phyloP scores from a whole-genome alignment of 2,329 filamentous ascomycete species.

The Fusarium floridanum region DNA sequence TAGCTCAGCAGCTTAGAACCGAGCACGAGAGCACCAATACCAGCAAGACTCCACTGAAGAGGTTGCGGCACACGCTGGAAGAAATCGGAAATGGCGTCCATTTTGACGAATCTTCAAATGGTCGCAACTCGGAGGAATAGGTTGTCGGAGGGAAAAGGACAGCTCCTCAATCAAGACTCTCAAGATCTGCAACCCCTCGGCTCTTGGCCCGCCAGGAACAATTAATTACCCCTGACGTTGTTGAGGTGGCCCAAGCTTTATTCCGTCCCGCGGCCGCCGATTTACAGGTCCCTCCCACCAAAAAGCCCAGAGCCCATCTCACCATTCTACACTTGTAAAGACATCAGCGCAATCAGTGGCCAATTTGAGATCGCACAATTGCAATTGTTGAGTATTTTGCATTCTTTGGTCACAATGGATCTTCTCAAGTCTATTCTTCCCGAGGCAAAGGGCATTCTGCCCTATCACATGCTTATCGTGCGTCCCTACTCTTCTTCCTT shows the following conservation, averaged over 20 bases:
- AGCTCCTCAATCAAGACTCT: conserved; percentile 6
- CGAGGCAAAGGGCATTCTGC: conserved; percentile 65
- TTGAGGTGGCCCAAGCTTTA: conserved; percentile 49
- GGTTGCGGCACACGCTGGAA: conserved; percentile 57
- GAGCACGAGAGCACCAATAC: conserved; percentile 71
- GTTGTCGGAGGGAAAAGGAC: background rate
- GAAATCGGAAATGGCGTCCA: conserved; percentile 47
- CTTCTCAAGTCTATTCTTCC: conserved; percentile 60
- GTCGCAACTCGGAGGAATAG: background rate
- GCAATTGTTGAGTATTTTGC: conserved; percentile 22
- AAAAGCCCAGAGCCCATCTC: conserved; percentile 22
- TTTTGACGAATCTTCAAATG: conserved; percentile 22
- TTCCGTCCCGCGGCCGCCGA: conserved; percentile 16
- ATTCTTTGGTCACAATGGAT: conserved; percentile 56
- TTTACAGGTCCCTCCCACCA: conserved; percentile 31
- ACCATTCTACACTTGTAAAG: conserved; percentile 8
- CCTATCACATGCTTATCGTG: conserved; percentile 71
- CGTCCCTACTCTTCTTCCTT: conserved; percentile 37
- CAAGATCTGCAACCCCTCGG: conserved; percentile 41
- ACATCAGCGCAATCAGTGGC: background rate
- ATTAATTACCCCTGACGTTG: conserved; percentile 42
- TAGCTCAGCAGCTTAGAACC: conserved; percentile 69
- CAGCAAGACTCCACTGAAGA: conserved; percentile 61
- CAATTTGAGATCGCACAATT: background rate
- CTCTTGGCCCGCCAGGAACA: conserved; percentile 17